Evolutionary conservation across 192 early-diverging fungal species (phyloP), one percentile per base, ranked within the genome.

Genomic region (Entomortierella lignicola): DNA sequence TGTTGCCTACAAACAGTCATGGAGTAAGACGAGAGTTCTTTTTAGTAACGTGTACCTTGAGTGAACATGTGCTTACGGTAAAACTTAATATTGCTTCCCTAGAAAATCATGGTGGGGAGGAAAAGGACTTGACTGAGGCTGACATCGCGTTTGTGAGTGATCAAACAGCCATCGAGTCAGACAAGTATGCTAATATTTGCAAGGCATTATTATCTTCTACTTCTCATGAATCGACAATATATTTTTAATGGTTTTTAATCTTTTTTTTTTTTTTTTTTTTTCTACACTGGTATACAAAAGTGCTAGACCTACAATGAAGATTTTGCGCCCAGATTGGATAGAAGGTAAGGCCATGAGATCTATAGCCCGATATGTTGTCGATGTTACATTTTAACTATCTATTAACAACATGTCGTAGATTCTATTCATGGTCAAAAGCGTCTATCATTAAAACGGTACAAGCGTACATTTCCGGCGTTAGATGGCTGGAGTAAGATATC

Each of bases 131-230:
- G 5, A 54, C 50, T 5, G 55, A 58, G 2, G 72, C 72, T 15
- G 72, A 77, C 37, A 77, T 77, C 41, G 72, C 72, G 2, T 77
- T 77, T 25, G 66, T 77, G 23, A 68, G 42, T n/a, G 53, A 68
- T 21, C 48, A 39, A 2, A 32, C 66, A 29, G n/a, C 53, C 18
- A 42, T 53, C n/a, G 21, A 6, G 13, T 39, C 23, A 21, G 44
- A 37, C 13, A 56, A 26, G 58, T 55, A 50, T 39, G 51, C n/a
- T 12, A 20, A 15, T 23, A 11, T 34, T 6, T 10, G 20, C 42
- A 37, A n/a, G n/a, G n/a, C n/a, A n/a, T n/a, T n/a, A n/a, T n/a
- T n/a, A n/a, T n/a, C n/a, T n/a, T n/a, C n/a, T n/a, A n/a, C n/a
- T n/a, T n/a, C n/a, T n/a, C n/a, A n/a, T n/a, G n/a, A n/a, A n/a